Evolutionary conservation across 495 filamentous ascomycete genomes (phyloP).

Genomic region (Sphaerosporella brunnea): DNA sequence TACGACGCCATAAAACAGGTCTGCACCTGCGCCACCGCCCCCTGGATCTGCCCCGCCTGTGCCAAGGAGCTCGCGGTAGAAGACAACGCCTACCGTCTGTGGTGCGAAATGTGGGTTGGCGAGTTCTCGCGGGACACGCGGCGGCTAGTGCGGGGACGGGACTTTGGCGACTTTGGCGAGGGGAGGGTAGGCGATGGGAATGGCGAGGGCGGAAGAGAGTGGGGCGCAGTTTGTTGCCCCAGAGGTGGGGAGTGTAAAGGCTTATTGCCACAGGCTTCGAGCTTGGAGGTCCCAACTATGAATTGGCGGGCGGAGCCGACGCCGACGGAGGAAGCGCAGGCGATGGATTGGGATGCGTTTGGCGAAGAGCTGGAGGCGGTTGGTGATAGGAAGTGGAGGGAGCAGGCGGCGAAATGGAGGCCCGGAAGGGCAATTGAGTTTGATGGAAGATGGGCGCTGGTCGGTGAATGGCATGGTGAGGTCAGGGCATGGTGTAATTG

Average conservation of each 20-base stretch:
- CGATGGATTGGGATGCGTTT: background rate
- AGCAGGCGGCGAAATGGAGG: background rate
- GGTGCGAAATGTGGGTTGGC: background rate
- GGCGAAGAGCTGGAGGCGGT: background rate
- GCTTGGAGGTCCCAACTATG: background rate
- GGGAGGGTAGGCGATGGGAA: background rate
- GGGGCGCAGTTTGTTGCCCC: constrained; percentile 6
- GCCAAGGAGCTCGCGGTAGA: background rate
- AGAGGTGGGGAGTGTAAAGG: constrained; percentile 1
- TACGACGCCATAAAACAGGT: background rate
- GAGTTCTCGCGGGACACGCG: background rate
- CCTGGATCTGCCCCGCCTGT: constrained; percentile 12
- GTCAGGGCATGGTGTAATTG: constrained; percentile 14
- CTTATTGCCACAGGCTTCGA: too few species aligned
- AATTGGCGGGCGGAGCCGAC: background rate
- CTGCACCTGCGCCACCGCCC: constrained; percentile 6
- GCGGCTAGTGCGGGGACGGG: background rate
- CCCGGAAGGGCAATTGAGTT: too few species aligned
- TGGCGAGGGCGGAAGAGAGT: background rate
- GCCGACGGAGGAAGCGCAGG: background rate
- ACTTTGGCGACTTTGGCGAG: background rate
- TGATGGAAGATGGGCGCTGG: background rate
- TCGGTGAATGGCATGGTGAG: constrained; percentile 1
- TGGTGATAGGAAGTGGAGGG: background rate
- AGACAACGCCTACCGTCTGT: constrained; percentile 7